A percentile compares a stretch with the other conserved stretches of the same genome.
Evolutionary conservation across 495 filamentous ascomycete genomes (phyloP).

Genomic region (Eremomyces bilateralis): DNA sequence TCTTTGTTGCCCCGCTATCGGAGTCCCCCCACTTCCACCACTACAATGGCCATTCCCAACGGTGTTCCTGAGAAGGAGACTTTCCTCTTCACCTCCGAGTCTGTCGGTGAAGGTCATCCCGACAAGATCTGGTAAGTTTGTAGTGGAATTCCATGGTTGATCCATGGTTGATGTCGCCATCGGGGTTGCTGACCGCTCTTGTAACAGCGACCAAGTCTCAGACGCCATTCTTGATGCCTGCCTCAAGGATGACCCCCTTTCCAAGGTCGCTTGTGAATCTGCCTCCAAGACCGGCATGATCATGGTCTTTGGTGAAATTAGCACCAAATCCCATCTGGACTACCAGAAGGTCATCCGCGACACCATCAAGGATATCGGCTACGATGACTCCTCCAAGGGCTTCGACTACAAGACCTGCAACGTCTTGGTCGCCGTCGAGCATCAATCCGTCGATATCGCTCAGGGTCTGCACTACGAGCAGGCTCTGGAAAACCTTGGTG

Average conservation of each 20-base stretch:
- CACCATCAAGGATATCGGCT: slow-evolving; percentile 95
- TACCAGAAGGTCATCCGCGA: slow-evolving; percentile 95
- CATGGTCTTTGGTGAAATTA: slow-evolving; percentile 99
- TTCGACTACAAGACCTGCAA: slow-evolving; percentile 99
- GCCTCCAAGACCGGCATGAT: slow-evolving; percentile 98
- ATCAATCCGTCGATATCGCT: slow-evolving; percentile 96
- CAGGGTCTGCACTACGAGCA: slow-evolving; percentile 95
- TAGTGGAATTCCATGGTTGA: slow-evolving; percentile 1
- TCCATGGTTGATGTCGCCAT: background rate
- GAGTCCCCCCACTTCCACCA: background rate
- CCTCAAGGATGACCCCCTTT: slow-evolving; percentile 76
- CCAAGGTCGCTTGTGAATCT: slow-evolving; percentile 97
- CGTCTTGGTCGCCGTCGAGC: slow-evolving; percentile 94
- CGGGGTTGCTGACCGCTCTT: slow-evolving; percentile 7
- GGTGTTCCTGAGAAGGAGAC: slow-evolving; percentile 27
- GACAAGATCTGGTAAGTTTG: slow-evolving; percentile 73
- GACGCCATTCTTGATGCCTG: slow-evolving; percentile 98
- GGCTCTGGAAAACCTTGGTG: slow-evolving; percentile 90
- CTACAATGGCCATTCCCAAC: slow-evolving; percentile 7
- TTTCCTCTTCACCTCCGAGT: slow-evolving; percentile 99
- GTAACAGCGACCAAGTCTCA: slow-evolving; percentile 74
- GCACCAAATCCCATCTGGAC: slow-evolving; percentile 82
- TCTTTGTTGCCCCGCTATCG: slow-evolving; percentile 11
- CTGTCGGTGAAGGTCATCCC: slow-evolving; percentile 91
- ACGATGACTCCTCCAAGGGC: slow-evolving; percentile 88